Conservation (phyloP, 352 stramenopile genomes). For the Phytophthora hybrid region DNA sequence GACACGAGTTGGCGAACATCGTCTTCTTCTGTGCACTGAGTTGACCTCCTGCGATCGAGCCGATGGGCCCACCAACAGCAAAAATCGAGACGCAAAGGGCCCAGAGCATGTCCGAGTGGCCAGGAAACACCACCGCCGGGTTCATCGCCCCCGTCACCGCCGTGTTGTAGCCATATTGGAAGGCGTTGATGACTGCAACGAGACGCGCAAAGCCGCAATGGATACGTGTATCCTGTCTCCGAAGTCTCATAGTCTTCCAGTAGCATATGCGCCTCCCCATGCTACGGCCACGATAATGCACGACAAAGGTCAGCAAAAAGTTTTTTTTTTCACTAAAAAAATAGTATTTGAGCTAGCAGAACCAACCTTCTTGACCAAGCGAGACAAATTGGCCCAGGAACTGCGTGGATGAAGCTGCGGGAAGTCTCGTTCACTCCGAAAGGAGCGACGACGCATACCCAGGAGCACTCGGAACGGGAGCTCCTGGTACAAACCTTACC, state of each 20-base stretch:
- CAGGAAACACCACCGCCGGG: slow-evolving; percentile 59
- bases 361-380: slow-evolving; percentile 49
- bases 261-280: slow-evolving; percentile 67
- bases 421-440: slow-evolving; percentile 69
- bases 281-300: slow-evolving; percentile 19
- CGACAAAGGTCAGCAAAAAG: not conserved
- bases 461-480: slow-evolving; percentile 68
- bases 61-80: slow-evolving; percentile 65
- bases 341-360: too few relatives aligned
- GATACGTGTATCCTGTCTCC: slow-evolving; percentile 68
- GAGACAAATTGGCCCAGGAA: slow-evolving; percentile 63
- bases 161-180: slow-evolving; percentile 84
- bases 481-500: slow-evolving; percentile 74
- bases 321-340: not conserved
- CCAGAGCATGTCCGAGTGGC: slow-evolving; percentile 67
- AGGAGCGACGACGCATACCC: slow-evolving; percentile 72
- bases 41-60: slow-evolving; percentile 59
- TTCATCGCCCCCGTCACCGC: slow-evolving; percentile 71
- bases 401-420: slow-evolving; percentile 60
- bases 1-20: slow-evolving; percentile 56
- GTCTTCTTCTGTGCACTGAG: slow-evolving; percentile 62
- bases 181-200: slow-evolving; percentile 68
- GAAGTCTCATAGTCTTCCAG: slow-evolving; percentile 52
- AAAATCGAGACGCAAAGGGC: slow-evolving; percentile 71
- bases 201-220: slow-evolving; percentile 63